phyloP scores from a whole-genome alignment of 768 basidiomycete genomes.

The Lenzites betulinus region DNA sequence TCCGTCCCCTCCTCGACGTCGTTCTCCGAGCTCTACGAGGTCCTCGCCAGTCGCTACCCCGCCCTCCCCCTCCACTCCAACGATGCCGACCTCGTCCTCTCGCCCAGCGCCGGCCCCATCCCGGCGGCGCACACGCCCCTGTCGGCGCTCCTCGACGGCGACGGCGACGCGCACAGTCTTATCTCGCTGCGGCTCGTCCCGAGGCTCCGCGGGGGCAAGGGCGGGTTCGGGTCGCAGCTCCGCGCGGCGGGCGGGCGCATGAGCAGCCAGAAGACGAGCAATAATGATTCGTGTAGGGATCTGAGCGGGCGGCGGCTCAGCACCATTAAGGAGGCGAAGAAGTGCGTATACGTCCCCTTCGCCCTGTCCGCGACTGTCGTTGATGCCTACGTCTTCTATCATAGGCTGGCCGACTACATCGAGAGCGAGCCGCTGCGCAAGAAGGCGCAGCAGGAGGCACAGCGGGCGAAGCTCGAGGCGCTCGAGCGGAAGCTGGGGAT shows the following conservation, averaged over 20 bases:
- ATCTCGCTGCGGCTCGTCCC: slow-evolving; percentile 77
- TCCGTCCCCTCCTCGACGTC: slow-evolving; percentile 43
- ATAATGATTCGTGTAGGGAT: slow-evolving; percentile 94
- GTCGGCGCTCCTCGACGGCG: slow-evolving; percentile 35
- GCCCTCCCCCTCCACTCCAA: slow-evolving; percentile 41
- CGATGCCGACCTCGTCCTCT: slow-evolving; percentile 41
- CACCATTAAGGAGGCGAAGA: slow-evolving; percentile 95
- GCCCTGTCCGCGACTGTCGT: too few species aligned
- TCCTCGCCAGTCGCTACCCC: slow-evolving; percentile 50
- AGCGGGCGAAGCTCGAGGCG: slow-evolving; percentile 79
- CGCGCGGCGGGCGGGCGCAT: slow-evolving; percentile 97
- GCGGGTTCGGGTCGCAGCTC: slow-evolving; percentile 95
- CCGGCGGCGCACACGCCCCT: slow-evolving; percentile 35
- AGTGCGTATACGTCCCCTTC: too few species aligned
- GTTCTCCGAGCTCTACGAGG: slow-evolving; percentile 43
- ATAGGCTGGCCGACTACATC: slow-evolving; percentile 85
- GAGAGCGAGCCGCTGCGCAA: slow-evolving; percentile 82
- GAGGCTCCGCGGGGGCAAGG: slow-evolving; percentile 86
- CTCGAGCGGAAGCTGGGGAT: slow-evolving; percentile 86
- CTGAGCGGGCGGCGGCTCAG: slow-evolving; percentile 86
- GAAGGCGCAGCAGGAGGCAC: slow-evolving; percentile 74
- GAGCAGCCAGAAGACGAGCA: slow-evolving; percentile 94
- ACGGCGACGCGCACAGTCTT: slow-evolving; percentile 35
- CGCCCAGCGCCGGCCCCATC: slow-evolving; percentile 40
- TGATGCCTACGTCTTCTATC: too few species aligned